Evolutionary conservation across 768 basidiomycete species (phyloP), one percentile per base, ranked within the genome.

Genomic region (Kwoniella europaea): DNA sequence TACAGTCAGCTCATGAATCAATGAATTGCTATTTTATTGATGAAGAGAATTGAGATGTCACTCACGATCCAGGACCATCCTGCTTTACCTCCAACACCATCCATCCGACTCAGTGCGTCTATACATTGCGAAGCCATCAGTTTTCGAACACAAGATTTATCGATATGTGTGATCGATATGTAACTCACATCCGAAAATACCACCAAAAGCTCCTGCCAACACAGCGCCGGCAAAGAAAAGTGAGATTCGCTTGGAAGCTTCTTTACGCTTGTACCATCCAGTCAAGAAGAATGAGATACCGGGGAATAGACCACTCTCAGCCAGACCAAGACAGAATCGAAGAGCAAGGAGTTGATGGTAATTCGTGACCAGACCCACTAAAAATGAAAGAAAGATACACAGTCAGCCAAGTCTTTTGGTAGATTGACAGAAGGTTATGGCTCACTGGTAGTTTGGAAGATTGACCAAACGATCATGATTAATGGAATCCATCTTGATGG

Each of bases 51-150:
- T 55, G 22, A 22, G 10, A 52, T 35, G 35, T 5, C 7, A 72
- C 74, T 76, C 63, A 75, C 76, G 67, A 82, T 79, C 79, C 77
- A 79, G 15, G 69, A 69, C 84, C 84, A 85, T 22, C 84, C 84
- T 1, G 73, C 65, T 54, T 78, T 79, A 5, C 84, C 84, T 18
- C 81, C 82, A 10, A 82, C 75, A 46, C 82, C 82, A 53, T 66
- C 61, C 82, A 83, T 83, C 61, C 68, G 50, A 42, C 76, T 73
- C 27, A 77, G 58, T 20, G 76, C 75, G 65, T 75, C 75, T 73
- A 66, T n/a, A 22, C n/a, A 50, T 24, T 20, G 22, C 3, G 15
- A 18, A 24, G 16, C 18, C 46, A 60, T 60, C 27, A 60, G 58
- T 24, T 10, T 35, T 6, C 5, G 1, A 1, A 35, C 35, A 35